Conservation (phyloP, 129 eudicot species). For the Helichrysum umbraculigerum region DNA sequence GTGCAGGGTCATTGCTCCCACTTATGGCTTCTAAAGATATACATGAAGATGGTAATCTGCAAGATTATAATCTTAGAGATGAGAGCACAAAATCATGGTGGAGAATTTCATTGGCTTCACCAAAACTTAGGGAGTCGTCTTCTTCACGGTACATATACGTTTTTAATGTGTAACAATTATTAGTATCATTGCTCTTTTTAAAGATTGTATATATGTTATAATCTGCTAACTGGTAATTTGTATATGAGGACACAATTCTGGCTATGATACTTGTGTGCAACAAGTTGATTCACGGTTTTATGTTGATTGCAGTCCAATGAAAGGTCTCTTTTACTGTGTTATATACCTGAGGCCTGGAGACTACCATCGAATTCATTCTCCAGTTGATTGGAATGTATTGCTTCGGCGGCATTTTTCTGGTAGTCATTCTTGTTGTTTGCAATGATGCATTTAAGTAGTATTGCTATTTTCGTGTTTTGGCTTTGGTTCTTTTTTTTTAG, state of each 20-base stretch:
- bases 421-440: slow-evolving; percentile 22
- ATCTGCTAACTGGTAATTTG: background rate
- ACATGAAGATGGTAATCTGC: slow-evolving; percentile 39
- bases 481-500: background rate
- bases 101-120: slow-evolving; percentile 90
- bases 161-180: background rate
- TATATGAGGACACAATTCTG: background rate
- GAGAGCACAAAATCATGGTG: slow-evolving; percentile 78
- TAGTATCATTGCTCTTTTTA: background rate
- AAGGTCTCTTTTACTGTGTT: slow-evolving; percentile 94
- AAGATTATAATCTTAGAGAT: slow-evolving; percentile 34
- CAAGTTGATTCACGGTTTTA: slow-evolving; percentile 1
- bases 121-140: slow-evolving; percentile 69
- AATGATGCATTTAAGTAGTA: background rate
- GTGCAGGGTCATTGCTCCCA: slow-evolving; percentile 62
- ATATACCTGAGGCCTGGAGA: slow-evolving; percentile 93
- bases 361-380: slow-evolving; percentile 94
- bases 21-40: slow-evolving; percentile 41
- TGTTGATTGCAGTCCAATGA: slow-evolving; percentile 68
- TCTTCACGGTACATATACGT: slow-evolving; percentile 48
- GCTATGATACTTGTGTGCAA: background rate
- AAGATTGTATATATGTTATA: background rate
- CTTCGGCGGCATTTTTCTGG: slow-evolving; percentile 91
- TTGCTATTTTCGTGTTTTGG: background rate
- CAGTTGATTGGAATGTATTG: slow-evolving; percentile 88